Base-by-base conservation (phyloP, 2,329 filamentous ascomycete genomes). In the Microsporum canis region DNA sequence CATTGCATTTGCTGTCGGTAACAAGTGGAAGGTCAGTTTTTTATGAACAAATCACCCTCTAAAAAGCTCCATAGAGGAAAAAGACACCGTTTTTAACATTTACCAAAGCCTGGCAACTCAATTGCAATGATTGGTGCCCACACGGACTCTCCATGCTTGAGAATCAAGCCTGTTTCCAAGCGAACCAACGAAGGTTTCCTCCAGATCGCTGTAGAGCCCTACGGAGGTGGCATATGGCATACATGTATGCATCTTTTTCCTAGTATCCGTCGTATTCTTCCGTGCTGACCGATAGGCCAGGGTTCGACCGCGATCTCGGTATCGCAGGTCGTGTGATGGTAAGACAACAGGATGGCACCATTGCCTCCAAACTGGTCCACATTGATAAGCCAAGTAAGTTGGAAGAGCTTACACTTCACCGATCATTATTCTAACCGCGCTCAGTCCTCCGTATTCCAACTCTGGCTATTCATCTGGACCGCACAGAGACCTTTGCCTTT, bases 161-260 rank as follows among this genome's bases (percentile, higher is more conserved):
- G 92, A 63, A 80, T 99, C 73, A 99, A 99, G 80, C 94, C 94
- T 10, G 87, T 96, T 47, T 95, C 89, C 71, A 96, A 92, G 77
- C 94, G 92, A 77, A 82, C 84, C 70, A 85, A 83, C 61, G 88
- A 88, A 65, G 92, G 92, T 10, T 99, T 94, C 74, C 77, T 96
- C 65, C 94, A 99, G 76, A 86, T 99, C 61, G 94, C 91, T 59
- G 92, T 96, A 58, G 94, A 99, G 79, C 92, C 90, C 1, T 99
- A 99, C 71, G 94, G 94, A 59, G 94, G 94, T 64, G 94, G 94
- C 61, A 86, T 97, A 70, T 97, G 92, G 92, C 91, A 96, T 75
- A 95, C 89, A 55, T 99, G 85, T 79, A 63, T 57, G 69, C 65
- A 45, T 55, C 31, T 8, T 6, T 7, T 5, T 38, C n/a, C 10